These are phyloP conservation scores for Wallacemonas sp. DNA, from an alignment of 208 protist genomes.

Conservation along the genomic window DNA sequence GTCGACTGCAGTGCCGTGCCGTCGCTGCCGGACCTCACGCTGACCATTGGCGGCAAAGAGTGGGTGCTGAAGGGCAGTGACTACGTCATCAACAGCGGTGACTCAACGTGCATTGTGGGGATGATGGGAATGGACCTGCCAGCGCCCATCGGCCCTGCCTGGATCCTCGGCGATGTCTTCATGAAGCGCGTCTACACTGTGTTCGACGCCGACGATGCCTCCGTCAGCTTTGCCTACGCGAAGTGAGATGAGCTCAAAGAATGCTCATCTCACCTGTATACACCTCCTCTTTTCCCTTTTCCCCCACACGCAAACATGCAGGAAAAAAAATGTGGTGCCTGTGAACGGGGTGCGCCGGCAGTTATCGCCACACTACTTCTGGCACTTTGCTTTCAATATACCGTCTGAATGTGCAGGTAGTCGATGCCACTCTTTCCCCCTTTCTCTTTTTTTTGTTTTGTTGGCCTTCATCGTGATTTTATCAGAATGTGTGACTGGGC, in stretches of 20 bases:
- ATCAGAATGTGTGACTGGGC: no score
- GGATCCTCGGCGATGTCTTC: conserved; percentile 63
- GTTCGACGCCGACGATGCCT: conserved; percentile 55
- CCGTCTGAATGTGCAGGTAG: no score
- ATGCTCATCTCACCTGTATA: not conserved
- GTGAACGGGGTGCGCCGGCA: no score
- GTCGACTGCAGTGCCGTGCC: conserved; percentile 40
- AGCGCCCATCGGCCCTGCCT: conserved; percentile 29
- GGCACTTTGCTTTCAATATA: no score
- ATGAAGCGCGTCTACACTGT: conserved; percentile 57
- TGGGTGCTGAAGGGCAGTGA: conserved; percentile 72
- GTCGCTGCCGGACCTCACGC: conserved; percentile 63
- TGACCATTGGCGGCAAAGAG: conserved; percentile 56
- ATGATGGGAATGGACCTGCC: conserved; percentile 46
- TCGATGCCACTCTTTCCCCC: not conserved
- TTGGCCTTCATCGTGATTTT: not conserved
- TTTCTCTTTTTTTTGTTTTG: not conserved
- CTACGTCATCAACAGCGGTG: conserved; percentile 83
- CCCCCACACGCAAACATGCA: no score
- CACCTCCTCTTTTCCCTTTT: not conserved
- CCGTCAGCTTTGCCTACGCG: conserved; percentile 47
- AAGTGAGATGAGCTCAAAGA: conserved; percentile 12
- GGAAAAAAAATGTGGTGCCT: no score
- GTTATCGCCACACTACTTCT: no score
- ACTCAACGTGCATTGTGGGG: conserved; percentile 46